Evolutionary conservation across 495 filamentous ascomycete genomes (phyloP), one percentile per base, ranked within the genome.

Genomic region (Achaetomiella virescens): DNA sequence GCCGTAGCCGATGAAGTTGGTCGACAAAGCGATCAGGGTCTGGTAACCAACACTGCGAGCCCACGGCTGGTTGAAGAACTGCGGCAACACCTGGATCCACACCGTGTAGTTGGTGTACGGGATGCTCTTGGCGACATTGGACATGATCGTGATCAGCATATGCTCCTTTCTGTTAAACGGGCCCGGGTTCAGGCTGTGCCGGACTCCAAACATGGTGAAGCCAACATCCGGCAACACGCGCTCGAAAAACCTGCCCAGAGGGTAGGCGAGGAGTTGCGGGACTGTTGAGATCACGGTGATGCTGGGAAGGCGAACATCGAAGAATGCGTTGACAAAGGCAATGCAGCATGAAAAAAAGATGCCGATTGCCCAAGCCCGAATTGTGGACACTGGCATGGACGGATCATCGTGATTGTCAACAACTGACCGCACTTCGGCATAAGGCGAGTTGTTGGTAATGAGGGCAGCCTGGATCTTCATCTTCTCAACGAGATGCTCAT

Each of bases 111-210:
- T 70, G 37, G 72, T 74, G 48, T 73, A 74, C 0, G 71, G 71
- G 7, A 54, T 52, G 38, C 61, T 68, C 56, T 64, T 66, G 24
- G 65, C 63, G 6, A 74, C 65, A 24, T 65, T 72, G 48, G 73
- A 63, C 71, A 75, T 74, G 65, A 76, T 72, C 53, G 73, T 74
- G 60, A 79, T 76, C 25, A 80, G 60, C 66, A 76, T 76, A 60
- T 80, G 77, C 50, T 80, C 76, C 55, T 80, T 80, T 36, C 71
- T 68, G 58, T 73, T 77, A 66, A 78, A 80, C 27, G 69, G 74
- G 18, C 75, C 76, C 0, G 77, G 75, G 58, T 80, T 80, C 5
- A 75, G 59, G 52, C 65, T 70, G 40, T 71, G 66, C 21, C 69
- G 60, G 4, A 60, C 61, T 6, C 73, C 73, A 40, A 66, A 68